Evolutionary conservation across 139 green algal species (phyloP).

Genomic region (Picochlorum sp.): DNA sequence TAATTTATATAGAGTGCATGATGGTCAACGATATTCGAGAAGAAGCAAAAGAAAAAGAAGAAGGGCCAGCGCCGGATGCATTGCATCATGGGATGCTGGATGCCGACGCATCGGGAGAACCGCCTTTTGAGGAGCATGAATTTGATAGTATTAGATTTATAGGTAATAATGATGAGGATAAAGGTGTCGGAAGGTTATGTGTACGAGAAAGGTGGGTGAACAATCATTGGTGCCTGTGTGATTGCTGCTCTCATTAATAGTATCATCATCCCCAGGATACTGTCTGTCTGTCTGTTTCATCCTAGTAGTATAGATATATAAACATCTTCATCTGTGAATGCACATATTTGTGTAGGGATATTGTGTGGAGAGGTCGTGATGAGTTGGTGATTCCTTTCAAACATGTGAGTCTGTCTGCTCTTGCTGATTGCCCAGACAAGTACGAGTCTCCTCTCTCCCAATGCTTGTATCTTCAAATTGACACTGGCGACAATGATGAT

Average conservation of each 20-base stretch:
- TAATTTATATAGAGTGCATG: no score
- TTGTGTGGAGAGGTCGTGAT: not conserved
- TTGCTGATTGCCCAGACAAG: slow-evolving; percentile 6
- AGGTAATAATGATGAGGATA: slow-evolving; percentile 1
- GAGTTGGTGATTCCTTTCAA: slow-evolving; percentile 11
- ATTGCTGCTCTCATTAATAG: not conserved
- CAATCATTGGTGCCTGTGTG: not conserved
- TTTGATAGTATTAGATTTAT: slow-evolving; percentile 24
- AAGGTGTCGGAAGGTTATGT: slow-evolving; percentile 17
- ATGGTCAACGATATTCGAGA: no score
- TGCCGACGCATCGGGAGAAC: not conserved
- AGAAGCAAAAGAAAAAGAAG: no score
- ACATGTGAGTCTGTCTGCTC: slow-evolving; percentile 23
- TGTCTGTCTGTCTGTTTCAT: no score
- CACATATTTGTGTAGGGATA: not conserved
- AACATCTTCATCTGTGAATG: no score
- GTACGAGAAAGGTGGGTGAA: slow-evolving; percentile 8
- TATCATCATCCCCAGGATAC: no score
- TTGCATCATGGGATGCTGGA: not conserved
- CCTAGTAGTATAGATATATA: no score
- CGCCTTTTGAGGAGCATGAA: slow-evolving; percentile 16
- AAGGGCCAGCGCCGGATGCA: not conserved
- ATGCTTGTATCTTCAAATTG: slow-evolving; percentile 27
- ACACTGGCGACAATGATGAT: slow-evolving; percentile 5
- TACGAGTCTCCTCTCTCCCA: not conserved